These are phyloP conservation scores for Saturnispora sekii DNA, from an alignment of 805 yeast genomes.

Conservation along the genomic window DNA sequence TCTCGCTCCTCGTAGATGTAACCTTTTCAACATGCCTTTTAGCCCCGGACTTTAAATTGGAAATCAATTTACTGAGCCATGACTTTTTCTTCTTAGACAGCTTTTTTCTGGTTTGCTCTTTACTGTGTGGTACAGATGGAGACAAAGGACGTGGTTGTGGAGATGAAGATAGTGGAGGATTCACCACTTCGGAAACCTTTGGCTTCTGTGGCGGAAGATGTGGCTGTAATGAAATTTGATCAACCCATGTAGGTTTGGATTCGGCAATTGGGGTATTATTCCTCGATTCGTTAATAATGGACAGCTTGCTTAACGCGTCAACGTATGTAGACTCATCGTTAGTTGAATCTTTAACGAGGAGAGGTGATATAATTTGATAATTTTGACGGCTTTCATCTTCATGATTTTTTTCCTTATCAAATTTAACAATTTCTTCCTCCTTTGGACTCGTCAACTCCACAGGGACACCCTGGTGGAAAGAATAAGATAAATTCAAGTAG, in stretches of 20 bases:
- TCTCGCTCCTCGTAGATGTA: neutral
- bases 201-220: neutral
- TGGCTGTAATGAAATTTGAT: neutral
- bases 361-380: too few species aligned
- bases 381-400: neutral
- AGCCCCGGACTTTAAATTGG: neutral
- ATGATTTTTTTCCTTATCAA: neutral
- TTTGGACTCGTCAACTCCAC: constrained; percentile 21
- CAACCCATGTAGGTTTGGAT: neutral
- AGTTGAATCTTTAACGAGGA: neutral
- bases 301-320: neutral
- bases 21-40: neutral
- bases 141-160: too few species aligned
- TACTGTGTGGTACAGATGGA: too few species aligned
- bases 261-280: neutral
- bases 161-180: too few species aligned
- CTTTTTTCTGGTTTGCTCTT: too few species aligned
- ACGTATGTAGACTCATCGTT: neutral
- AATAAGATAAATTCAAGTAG: constrained; percentile 19
- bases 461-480: constrained; percentile 26
- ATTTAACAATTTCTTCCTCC: constrained; percentile 13
- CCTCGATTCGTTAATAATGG: constrained; percentile 4
- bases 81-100: neutral
- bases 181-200: too few species aligned
- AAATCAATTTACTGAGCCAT: neutral